Evolutionary conservation across 257 asterid species (phyloP).

Genomic region (Thymus mandschuricus): DNA sequence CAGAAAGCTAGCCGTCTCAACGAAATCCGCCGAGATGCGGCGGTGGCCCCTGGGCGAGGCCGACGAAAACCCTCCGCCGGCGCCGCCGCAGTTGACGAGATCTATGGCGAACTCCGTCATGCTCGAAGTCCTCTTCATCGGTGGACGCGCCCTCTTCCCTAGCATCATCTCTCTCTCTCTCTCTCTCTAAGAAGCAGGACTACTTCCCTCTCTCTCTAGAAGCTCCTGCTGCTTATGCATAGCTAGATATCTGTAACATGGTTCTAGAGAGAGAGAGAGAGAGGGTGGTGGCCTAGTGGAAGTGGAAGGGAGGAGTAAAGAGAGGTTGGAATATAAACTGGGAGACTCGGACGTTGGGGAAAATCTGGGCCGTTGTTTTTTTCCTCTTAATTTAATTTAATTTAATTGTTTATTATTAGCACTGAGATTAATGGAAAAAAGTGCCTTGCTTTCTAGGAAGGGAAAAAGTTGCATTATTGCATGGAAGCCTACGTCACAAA

Average conservation of each 20-base stretch:
- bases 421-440: no score
- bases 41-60: conserved; percentile 41
- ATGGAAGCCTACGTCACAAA: conserved; percentile 37
- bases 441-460: conserved; percentile 1
- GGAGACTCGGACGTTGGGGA: conserved; percentile 46
- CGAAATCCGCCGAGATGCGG: conserved; percentile 56
- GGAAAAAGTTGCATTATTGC: conserved; percentile 34
- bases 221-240: neutral
- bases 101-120: conserved; percentile 69
- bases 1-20: conserved; percentile 58
- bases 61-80: no score
- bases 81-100: conserved; percentile 36
- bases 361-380: conserved; percentile 50
- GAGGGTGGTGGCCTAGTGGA: conserved; percentile 6
- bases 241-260: neutral
- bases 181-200: neutral
- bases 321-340: conserved; percentile 53
- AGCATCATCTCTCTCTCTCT: conserved; percentile 44
- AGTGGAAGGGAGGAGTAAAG: conserved; percentile 27
- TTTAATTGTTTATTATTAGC: neutral
- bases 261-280: conserved; percentile 16
- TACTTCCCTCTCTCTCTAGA: neutral
- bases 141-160: conserved; percentile 73
- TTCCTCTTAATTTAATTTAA: neutral
- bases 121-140: conserved; percentile 76